Conservation (phyloP, 2,329 filamentous ascomycete species). For the Xylariaceae sp. region DNA sequence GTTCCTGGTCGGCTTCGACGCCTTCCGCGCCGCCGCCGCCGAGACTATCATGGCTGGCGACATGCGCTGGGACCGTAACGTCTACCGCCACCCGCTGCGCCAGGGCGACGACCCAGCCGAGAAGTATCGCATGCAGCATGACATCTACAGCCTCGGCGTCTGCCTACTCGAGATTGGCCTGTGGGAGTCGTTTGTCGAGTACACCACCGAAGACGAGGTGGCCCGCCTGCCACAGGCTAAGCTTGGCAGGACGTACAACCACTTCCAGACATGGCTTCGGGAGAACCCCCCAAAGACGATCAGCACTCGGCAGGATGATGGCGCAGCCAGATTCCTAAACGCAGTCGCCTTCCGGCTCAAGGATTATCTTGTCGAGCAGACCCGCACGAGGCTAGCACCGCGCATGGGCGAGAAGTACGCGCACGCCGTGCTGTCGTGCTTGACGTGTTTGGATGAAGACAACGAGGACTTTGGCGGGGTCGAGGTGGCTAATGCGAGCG, state of each 20-base stretch:
- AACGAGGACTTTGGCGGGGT: not conserved
- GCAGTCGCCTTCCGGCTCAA: not conserved
- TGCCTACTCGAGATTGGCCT: constrained; percentile 56
- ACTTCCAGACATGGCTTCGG: not conserved
- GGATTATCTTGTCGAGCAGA: not conserved
- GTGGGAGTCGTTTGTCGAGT: constrained; percentile 42
- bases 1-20: constrained; percentile 25
- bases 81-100: constrained; percentile 21
- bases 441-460: not conserved
- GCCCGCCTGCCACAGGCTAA: not conserved
- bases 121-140: constrained; percentile 42
- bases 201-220: not conserved
- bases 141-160: constrained; percentile 59
- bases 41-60: constrained; percentile 11
- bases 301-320: not conserved
- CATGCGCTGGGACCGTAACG: constrained; percentile 1
- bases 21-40: constrained; percentile 12
- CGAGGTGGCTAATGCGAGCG: not conserved
- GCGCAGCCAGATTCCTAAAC: not conserved
- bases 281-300: too few relatives aligned
- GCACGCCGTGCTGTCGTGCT: not conserved
- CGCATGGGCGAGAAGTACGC: not conserved
- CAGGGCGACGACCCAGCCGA: not conserved
- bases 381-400: not conserved
- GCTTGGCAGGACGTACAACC: not conserved